Percentiles rank a stretch among this genome's conserved stretches.
These are phyloP conservation scores for Cladorrhinum samala DNA, from an alignment of 495 filamentous ascomycete species.

Conservation along the genomic window DNA sequence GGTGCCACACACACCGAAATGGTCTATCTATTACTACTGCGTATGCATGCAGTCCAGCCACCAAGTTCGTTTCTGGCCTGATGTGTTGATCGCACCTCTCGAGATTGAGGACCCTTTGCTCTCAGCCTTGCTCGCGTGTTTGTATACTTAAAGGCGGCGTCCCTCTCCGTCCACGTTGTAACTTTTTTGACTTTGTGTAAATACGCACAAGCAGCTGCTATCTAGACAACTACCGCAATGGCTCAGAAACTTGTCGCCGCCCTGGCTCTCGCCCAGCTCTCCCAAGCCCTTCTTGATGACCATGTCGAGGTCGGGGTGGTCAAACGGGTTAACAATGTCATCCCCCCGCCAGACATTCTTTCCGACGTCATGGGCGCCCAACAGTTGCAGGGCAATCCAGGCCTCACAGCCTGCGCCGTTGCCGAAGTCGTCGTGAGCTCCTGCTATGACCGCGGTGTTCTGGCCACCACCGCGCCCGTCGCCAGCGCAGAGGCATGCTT, in stretches of 20 bases:
- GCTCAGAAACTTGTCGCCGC: constrained; percentile 2
- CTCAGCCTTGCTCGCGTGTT: neutral
- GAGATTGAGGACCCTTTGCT: too few species aligned
- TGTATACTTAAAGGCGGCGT: too few species aligned
- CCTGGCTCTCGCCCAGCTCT: constrained; percentile 10
- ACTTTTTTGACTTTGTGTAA: too few species aligned
- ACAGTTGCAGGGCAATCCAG: constrained; percentile 1
- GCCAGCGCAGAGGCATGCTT: constrained; percentile 13
- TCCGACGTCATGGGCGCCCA: neutral
- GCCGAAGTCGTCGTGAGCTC: constrained; percentile 12
- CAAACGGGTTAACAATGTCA: neutral
- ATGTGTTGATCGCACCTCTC: too few species aligned
- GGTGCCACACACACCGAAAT: too few species aligned
- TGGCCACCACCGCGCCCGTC: constrained; percentile 10
- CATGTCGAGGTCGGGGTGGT: constrained; percentile 10
- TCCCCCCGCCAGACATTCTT: constrained; percentile 7
- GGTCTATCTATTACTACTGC: too few species aligned
- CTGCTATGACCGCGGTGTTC: constrained; percentile 9
- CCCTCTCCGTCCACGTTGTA: too few species aligned
- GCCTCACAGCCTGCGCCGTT: constrained; percentile 14
- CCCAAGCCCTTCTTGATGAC: constrained; percentile 9
- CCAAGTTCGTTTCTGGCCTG: too few species aligned
- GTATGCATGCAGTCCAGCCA: too few species aligned
- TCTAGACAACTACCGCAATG: neutral
- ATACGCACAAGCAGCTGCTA: neutral